phyloP scores from a whole-genome alignment of 1,284 basidiomycete genomes.

The Austroboletus rostrupii region DNA sequence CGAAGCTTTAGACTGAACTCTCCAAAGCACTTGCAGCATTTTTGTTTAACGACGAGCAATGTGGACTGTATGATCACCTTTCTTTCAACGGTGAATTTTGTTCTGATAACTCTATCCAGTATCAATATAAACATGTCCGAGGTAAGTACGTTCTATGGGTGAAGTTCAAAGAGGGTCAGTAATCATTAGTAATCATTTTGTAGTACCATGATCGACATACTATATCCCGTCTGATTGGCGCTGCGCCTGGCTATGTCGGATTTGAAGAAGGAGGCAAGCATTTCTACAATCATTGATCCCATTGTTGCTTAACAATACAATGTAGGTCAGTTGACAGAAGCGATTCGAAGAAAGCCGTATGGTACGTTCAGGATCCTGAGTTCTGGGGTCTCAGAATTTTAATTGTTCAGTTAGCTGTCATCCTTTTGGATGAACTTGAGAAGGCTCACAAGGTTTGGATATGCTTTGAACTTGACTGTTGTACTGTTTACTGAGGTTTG shows the following conservation, averaged over 20 bases:
- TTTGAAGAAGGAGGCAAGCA: conserved; percentile 80
- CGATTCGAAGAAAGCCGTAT: conserved; percentile 79
- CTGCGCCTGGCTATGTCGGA: conserved; percentile 90
- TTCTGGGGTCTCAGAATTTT: background rate
- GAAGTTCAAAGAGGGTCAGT: background rate
- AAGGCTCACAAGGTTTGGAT: conserved; percentile 75
- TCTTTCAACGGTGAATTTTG: background rate
- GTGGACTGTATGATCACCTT: conserved; percentile 61
- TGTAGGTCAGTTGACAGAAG: conserved; percentile 79
- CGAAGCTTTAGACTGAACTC: conserved; percentile 68
- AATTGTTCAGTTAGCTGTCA: conserved; percentile 49
- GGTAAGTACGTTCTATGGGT: conserved; percentile 9
- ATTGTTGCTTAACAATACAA: background rate
- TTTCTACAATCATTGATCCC: background rate
- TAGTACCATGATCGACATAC: conserved; percentile 88
- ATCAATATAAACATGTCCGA: conserved; percentile 93
- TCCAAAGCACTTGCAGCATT: conserved; percentile 85
- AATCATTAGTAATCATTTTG: background rate
- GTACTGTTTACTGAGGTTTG: background rate
- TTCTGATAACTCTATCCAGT: conserved; percentile 32
- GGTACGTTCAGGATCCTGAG: conserved; percentile 38
- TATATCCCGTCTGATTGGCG: conserved; percentile 85
- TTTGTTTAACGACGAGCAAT: conserved; percentile 83
- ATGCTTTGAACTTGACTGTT: background rate
- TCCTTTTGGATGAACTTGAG: conserved; percentile 85